Base-by-base conservation (phyloP, 2,329 filamentous ascomycete species). In the Dryadomyces quercus-mongolicae region DNA sequence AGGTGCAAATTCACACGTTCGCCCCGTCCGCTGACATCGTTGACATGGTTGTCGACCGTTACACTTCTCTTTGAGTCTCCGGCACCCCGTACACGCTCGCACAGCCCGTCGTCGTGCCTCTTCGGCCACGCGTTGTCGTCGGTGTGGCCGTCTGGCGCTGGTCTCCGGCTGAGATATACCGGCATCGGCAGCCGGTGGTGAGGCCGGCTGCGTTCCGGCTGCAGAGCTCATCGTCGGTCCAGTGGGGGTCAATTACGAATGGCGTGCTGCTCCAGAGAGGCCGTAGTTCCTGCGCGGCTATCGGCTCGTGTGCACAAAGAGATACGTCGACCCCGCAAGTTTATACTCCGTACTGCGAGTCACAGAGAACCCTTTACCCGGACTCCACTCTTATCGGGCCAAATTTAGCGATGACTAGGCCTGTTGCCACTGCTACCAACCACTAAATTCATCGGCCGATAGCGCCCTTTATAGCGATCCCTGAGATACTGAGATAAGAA, bases 21-120 rank as follows among this genome's bases (percentile, higher is more conserved):
- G 56, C 9, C 58, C 58, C 2, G 56, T 56, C 3, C 60, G 54
- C 13, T 49, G 21, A 21, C 60, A 61, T 0, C 60, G 50, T 31
- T 56, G 53, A 45, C 60, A 60, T 13, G 60, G 60, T 49, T 59
- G 58, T 15, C 54, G 55, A 1, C 60, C 60, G 13, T 61, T 56
- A 42, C 60, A 61, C 20, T 60, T 61, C 49, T 61, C 60, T 54
- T 61, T 61, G 8, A 60, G 53, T 15, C 58, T 52, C 18, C 60
- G 60, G 51, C 60, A 61, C 2, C 21, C 46, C 8, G 25, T 52
- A 20, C 54, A 55, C 12, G 54, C 54, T 3, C 50, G 54, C 15
- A 50, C 54, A 5, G 54, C 54, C 12, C 54, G 54, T 4, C 50
- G 54, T 2, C 54, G 49, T 8, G 51, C 43, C 36, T 55, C 50